phyloP scores from a whole-genome alignment of 2,329 filamentous ascomycete genomes.

The Fusarium paranaense region DNA sequence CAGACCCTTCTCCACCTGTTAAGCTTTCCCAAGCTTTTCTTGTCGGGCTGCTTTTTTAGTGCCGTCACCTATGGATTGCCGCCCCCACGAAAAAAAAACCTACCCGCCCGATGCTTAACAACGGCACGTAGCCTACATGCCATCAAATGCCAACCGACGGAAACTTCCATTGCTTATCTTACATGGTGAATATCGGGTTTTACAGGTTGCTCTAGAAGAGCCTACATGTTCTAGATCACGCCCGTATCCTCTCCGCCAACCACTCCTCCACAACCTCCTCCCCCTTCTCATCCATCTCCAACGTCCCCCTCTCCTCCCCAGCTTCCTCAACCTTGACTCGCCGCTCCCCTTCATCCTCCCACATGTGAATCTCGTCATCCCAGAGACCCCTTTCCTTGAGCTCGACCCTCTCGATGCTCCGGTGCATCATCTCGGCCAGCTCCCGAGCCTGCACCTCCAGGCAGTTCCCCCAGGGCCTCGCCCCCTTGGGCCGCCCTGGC shows the following conservation, averaged over 20 bases:
- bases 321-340: slow-evolving; percentile 55
- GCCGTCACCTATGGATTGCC: not conserved
- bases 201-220: not conserved
- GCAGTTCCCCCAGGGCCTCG: slow-evolving; percentile 51
- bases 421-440: slow-evolving; percentile 61
- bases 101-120: not conserved
- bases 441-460: slow-evolving; percentile 61
- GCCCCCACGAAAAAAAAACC: slow-evolving; percentile 14
- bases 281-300: slow-evolving; percentile 45
- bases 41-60: slow-evolving; percentile 21
- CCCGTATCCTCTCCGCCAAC: slow-evolving; percentile 41
- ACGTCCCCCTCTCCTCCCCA: slow-evolving; percentile 45
- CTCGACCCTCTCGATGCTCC: slow-evolving; percentile 61
- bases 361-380: slow-evolving; percentile 53
- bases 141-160: not conserved
- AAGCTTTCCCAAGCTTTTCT: slow-evolving; percentile 36
- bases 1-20: slow-evolving; percentile 28
- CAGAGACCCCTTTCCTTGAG: slow-evolving; percentile 55
- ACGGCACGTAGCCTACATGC: not conserved
- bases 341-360: slow-evolving; percentile 49
- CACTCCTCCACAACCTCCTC: slow-evolving; percentile 46
- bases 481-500: slow-evolving; percentile 30
- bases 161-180: not conserved
- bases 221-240: not conserved
- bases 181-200: not conserved